Evolutionary conservation across 176 grass and related monocot genomes (phyloP), one percentile per base, ranked within the genome.

Genomic region (Microstegium vimineum): DNA sequence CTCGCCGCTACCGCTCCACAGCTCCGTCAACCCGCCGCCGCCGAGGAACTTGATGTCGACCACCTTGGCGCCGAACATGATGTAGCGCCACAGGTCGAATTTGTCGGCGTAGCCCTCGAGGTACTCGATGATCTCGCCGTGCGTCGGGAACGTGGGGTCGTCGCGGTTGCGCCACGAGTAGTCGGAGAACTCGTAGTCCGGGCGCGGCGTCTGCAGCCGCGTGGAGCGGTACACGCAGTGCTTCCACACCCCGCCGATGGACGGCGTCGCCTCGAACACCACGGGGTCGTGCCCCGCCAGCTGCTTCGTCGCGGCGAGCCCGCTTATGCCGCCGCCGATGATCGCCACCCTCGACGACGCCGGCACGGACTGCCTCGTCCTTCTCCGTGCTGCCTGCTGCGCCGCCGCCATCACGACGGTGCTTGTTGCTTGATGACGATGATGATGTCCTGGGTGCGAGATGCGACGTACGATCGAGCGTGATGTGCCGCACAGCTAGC

Each of bases 121-220:
- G 92, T 99, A 99, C 4, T 99, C 92, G 6, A 95, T 6, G 80
- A 99, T 95, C 87, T 99, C 96, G 25, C 18, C 8, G 87, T 91
- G 80, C 15, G 93, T 93, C 1, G 96, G 96, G 87, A 99, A 99
- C 2, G 91, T 62, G 1, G 96, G 90, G 86, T 99, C 96, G 8
- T 79, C 84, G 74, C 92, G 88, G 90, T 93, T 85, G 42, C 22
- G 61, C 96, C 96, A 98, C 40, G 84, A 78, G 84, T 88, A 82
- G 85, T 95, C 96, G 49, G 96, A 95, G 90, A 98, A 98, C 82
- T 98, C 96, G 79, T 95, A 98, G 96, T 95, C 91, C 2, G 76
- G 85, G 6, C 96, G 89, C 6, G 96, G 93, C 17, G 96, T 98
- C 82, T 98, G 96, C 63, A 95, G 93, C 61, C 96, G 40, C 25